Conservation (phyloP, 202 grass and related monocot species). For the Digitaria exilis region DNA sequence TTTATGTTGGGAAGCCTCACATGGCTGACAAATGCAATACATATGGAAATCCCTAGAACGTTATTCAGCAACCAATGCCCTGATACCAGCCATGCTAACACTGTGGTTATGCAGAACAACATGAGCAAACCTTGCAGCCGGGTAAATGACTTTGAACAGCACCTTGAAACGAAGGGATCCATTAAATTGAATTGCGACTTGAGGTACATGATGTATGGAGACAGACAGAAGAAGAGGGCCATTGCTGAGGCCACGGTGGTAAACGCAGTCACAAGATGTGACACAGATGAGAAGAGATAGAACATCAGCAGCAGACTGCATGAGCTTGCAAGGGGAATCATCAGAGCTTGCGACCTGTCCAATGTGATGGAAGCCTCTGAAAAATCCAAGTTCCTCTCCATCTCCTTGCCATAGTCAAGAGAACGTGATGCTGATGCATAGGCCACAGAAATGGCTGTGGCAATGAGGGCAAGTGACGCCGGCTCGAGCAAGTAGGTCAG, state of each 20-base stretch:
- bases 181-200: constrained; percentile 48
- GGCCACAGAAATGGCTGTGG: constrained; percentile 72
- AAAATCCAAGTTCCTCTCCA: constrained; percentile 93
- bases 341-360: constrained; percentile 78
- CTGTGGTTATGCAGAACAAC: constrained; percentile 58
- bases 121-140: constrained; percentile 67
- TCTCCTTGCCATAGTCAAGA: constrained; percentile 85
- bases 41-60: constrained; percentile 79
- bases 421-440: constrained; percentile 79
- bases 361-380: constrained; percentile 93
- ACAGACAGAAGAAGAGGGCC: constrained; percentile 90
- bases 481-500: constrained; percentile 89
- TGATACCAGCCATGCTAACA: constrained; percentile 75
- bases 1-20: constrained; percentile 98
- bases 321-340: constrained; percentile 88
- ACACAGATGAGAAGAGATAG: constrained; percentile 95
- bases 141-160: constrained; percentile 85
- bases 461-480: constrained; percentile 70
- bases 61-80: constrained; percentile 98
- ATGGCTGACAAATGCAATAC: constrained; percentile 95
- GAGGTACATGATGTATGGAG: constrained; percentile 54
- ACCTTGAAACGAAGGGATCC: constrained; percentile 75
- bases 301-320: constrained; percentile 90
- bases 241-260: constrained; percentile 69
- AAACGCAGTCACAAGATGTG: constrained; percentile 78